These are phyloP conservation scores for Phytophthora hibernalis DNA, from an alignment of 352 stramenopile genomes.

Conservation along the genomic window DNA sequence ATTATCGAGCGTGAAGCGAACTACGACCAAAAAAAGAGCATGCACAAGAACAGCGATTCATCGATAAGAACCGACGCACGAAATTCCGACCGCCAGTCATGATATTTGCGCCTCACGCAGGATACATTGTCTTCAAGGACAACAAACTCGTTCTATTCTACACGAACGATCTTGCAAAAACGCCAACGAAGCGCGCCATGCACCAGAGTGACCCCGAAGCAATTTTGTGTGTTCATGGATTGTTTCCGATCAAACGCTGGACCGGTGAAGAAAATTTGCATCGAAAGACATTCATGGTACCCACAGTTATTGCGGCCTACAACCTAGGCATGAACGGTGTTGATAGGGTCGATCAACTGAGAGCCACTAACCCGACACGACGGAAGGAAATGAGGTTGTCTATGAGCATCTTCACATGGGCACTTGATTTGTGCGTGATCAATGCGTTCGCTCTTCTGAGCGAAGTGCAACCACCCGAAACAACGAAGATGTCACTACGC, in stretches of 20 bases:
- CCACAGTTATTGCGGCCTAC: slow-evolving; percentile 11
- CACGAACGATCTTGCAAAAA: too few relatives aligned
- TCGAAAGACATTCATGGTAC: slow-evolving; percentile 9
- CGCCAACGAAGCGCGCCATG: too few relatives aligned
- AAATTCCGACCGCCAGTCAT: background rate
- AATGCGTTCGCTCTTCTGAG: slow-evolving; percentile 7
- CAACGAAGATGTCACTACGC: background rate
- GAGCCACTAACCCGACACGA: slow-evolving; percentile 15
- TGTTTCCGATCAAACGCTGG: slow-evolving; percentile 10
- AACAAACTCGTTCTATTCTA: slow-evolving; percentile 22
- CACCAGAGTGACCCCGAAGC: too few relatives aligned
- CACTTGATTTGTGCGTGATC: slow-evolving; percentile 15
- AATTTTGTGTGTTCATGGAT: slow-evolving; percentile 17
- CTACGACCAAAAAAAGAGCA: slow-evolving; percentile 3
- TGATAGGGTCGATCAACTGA: slow-evolving; percentile 21
- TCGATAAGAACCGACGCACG: background rate
- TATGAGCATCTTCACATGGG: slow-evolving; percentile 21
- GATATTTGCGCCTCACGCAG: background rate
- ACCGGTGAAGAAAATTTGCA: slow-evolving; percentile 18
- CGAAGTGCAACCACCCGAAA: background rate
- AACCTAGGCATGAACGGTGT: slow-evolving; percentile 21
- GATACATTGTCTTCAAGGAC: slow-evolving; percentile 30
- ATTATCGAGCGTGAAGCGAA: slow-evolving; percentile 6
- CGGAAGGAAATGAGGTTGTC: slow-evolving; percentile 10
- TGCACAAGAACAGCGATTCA: slow-evolving; percentile 10